Base-by-base conservation (phyloP, 805 yeast species). In the Saturnispora sanitii region DNA sequence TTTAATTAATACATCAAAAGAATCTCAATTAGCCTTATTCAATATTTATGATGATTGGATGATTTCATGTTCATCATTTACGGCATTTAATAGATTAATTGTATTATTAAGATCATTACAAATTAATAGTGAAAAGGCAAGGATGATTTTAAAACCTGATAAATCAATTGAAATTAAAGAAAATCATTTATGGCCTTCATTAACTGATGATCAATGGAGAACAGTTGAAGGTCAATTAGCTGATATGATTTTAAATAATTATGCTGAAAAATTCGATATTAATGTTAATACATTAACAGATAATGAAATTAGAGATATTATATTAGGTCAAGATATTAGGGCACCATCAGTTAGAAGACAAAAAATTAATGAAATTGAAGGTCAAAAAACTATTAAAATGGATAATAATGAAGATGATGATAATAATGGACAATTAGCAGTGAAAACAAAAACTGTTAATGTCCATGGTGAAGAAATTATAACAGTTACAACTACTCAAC, bases 391-490 rank as follows among this genome's bases (percentile, higher is more conserved):
- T 2, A 64, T 64, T 36, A 69, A 65, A n/a, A 29, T 45, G 16
- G 36, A 16, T 27, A 12, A 27, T 7, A 16, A 42, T 26, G 64
- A 59, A 12, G 62, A 62, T 16, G 44, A 53, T 2, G 67, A 66
- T 12, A 68, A 70, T 43, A 80, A 82, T 48, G 25, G 16, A 5
- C 62, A 79, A 25, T 75, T 87, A 1, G 92, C 94, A 0, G 70
- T 80, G 50, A 87, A 85, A 51, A 78, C 94, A 0, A 81, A 79
- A 42, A 82, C 94, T 0, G 78, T 79, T 20, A 92, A 86, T 55
- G 95, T 84, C 2, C 96, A 88, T 54, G 99, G 99, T 26, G 98
- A 92, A 55, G 94, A 88, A 52, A 90, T 92, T 52, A 81, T 83
- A 32, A 90, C 95, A 0, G 95, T 90, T 23, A 87, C 97, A 0